Evolutionary conservation across 139 green algal genomes (phyloP), one percentile per base, ranked within the genome.

Genomic region (Micractinium conductrix): DNA sequence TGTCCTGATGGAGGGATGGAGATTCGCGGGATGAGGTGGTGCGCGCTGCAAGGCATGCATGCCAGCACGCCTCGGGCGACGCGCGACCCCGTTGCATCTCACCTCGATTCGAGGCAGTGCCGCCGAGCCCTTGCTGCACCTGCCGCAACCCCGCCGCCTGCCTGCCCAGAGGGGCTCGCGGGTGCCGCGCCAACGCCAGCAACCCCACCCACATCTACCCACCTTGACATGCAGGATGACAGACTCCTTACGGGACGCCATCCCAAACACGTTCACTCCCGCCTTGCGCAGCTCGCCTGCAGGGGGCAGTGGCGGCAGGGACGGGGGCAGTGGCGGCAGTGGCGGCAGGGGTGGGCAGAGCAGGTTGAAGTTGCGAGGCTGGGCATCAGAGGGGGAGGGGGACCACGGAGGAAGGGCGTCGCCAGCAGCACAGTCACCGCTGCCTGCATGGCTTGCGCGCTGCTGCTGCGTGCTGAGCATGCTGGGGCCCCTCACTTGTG

Each of bases 251-350:
- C 92, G 93, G 84, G 82, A 92, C 72, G 94, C 80, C 44, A 90
- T 93, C 75, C 94, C 95, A 88, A 98, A 93, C 38, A 98, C 93
- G 81, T 95, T 94, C 22, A 97, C 92, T 26, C 92, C 92, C 0
- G 86, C 92, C 14, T 80, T 79, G 67, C 88, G 85, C 73, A 97
- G 78, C 44, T 91, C 80, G 22, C 85, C 85, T 24, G 65, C 65
- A 44, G 65, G 14, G 58, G 21, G 42, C 17, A 88, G 58, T 7
- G 58, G 58, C 48, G 14, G 48, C 14, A 35, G 60, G 24, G 24
- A 16, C 19, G 21, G 2, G 5, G 26, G 19, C 8, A 19, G 10
- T 42, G 63, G 24, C 6, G 26, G 42, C 7, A 6, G 3, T 40
- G 63, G 10, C 17, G n/a, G 1, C 8, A 42, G 22, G n/a, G 10